Percentiles rank a stretch among this genome's conserved stretches.
Conservation (phyloP, 768 basidiomycete species). For the Pisolithus sp. region DNA sequence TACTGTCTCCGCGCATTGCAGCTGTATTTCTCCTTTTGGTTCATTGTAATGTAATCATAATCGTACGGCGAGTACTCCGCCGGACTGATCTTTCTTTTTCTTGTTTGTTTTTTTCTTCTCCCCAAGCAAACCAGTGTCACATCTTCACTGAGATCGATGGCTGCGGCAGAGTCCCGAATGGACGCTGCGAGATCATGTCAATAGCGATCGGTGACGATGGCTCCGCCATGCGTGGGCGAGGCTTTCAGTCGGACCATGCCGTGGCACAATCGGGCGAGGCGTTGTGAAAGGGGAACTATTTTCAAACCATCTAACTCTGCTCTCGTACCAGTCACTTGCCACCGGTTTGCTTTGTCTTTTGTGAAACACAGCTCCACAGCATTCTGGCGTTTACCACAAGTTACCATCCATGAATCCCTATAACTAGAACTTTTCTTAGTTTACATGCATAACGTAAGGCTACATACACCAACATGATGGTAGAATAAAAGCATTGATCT, state of each 20-base stretch:
- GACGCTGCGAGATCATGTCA: constrained; percentile 1
- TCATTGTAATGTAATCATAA: constrained; percentile 15
- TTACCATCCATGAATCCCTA: neutral
- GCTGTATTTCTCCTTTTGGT: constrained; percentile 10
- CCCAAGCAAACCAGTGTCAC: neutral
- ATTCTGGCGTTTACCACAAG: neutral
- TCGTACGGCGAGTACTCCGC: constrained; percentile 12
- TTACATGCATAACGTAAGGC: constrained; percentile 34
- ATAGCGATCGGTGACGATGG: constrained; percentile 5
- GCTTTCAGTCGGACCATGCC: neutral
- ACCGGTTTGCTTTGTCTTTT: neutral
- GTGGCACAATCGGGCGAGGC: neutral
- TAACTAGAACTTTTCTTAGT: constrained; percentile 19
- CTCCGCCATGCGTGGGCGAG: neutral
- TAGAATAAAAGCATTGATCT: constrained; percentile 17
- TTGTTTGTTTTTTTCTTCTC: neutral
- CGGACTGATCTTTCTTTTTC: constrained; percentile 9
- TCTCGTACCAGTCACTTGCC: neutral
- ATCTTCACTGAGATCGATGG: neutral
- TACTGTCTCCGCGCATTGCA: constrained; percentile 14
- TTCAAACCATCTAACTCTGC: neutral
- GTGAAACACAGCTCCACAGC: neutral
- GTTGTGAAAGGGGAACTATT: neutral
- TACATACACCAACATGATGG: constrained; percentile 22
- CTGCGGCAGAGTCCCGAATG: too few species aligned